Evolutionary conservation across 1,284 basidiomycete species (phyloP).

Genomic region (Sutorius eximius): DNA sequence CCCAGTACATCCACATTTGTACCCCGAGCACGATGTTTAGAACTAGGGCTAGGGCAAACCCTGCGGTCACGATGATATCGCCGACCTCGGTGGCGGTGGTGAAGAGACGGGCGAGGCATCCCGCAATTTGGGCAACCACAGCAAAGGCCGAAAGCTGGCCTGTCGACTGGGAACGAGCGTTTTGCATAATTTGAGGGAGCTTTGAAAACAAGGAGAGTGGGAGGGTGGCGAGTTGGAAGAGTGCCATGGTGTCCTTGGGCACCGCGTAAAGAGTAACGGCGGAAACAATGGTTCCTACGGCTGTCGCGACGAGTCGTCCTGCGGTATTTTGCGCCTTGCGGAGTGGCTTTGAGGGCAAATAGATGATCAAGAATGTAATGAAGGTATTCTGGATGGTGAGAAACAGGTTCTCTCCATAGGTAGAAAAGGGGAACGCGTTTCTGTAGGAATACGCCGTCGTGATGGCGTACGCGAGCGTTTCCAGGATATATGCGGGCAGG

Average conservation of each 20-base stretch:
- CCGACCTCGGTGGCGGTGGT: slow-evolving; percentile 86
- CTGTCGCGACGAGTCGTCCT: slow-evolving; percentile 39
- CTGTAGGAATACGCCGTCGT: slow-evolving; percentile 84
- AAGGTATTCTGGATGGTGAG: slow-evolving; percentile 81
- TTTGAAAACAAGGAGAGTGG: slow-evolving; percentile 86
- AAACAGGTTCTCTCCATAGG: slow-evolving; percentile 93
- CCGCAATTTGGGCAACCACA: slow-evolving; percentile 78
- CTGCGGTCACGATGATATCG: slow-evolving; percentile 75
- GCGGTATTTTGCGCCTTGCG: slow-evolving; percentile 30
- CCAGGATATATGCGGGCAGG: slow-evolving; percentile 76
- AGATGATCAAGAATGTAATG: slow-evolving; percentile 81
- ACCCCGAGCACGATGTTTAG: slow-evolving; percentile 78
- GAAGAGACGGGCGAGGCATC: slow-evolving; percentile 86
- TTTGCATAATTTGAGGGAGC: slow-evolving; percentile 84
- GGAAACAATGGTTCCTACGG: slow-evolving; percentile 41
- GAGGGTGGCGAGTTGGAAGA: slow-evolving; percentile 77
- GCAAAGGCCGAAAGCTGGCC: slow-evolving; percentile 91
- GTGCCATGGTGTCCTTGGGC: slow-evolving; percentile 54
- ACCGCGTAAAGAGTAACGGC: slow-evolving; percentile 49
- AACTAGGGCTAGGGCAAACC: slow-evolving; percentile 76
- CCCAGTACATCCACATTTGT: slow-evolving; percentile 86
- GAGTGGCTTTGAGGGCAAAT: slow-evolving; percentile 45
- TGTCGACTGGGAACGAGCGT: slow-evolving; percentile 71
- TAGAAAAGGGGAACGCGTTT: slow-evolving; percentile 87
- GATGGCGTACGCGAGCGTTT: slow-evolving; percentile 86